Evolutionary conservation across 371 early-diverging fungal genomes (phyloP).

Genomic region (Rhizopus sp.): DNA sequence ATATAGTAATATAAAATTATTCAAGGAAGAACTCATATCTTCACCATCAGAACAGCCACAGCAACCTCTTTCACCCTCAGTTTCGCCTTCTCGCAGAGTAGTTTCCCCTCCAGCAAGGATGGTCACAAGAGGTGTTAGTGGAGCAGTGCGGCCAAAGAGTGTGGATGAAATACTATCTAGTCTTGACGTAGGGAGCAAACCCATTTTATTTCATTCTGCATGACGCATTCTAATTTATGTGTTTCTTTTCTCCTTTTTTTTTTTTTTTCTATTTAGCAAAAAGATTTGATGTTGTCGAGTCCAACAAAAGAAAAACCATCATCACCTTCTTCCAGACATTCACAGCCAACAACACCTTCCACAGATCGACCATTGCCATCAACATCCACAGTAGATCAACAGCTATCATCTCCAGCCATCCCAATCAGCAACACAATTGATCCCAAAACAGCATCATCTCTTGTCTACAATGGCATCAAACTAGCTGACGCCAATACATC

Average conservation of each 20-base stretch:
- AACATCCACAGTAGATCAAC: neutral
- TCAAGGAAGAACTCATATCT: slow-evolving; percentile 9
- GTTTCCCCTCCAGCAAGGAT: slow-evolving; percentile 70
- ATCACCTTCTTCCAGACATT: neutral
- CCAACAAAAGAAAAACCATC: slow-evolving; percentile 1
- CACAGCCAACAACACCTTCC: slow-evolving; percentile 3
- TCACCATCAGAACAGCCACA: slow-evolving; percentile 2
- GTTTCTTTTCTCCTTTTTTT: neutral
- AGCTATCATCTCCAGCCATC: slow-evolving; percentile 10
- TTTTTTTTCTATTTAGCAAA: slow-evolving; percentile 15
- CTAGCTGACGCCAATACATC: slow-evolving; percentile 2
- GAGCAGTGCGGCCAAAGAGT: slow-evolving; percentile 63
- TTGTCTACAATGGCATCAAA: slow-evolving; percentile 67
- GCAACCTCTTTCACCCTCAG: neutral
- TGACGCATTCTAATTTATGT: neutral
- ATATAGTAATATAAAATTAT: slow-evolving; percentile 4
- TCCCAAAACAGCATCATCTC: slow-evolving; percentile 69
- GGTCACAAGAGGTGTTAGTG: slow-evolving; percentile 73
- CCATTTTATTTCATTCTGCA: neutral
- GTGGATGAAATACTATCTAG: slow-evolving; percentile 61
- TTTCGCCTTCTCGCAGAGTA: slow-evolving; percentile 28
- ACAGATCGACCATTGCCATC: slow-evolving; percentile 1
- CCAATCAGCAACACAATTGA: slow-evolving; percentile 72
- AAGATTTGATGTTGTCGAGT: neutral
- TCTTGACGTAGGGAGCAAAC: slow-evolving; percentile 33